Evolutionary conservation across 139 green algal species (phyloP).

Genomic region (Micractinium conductrix): DNA sequence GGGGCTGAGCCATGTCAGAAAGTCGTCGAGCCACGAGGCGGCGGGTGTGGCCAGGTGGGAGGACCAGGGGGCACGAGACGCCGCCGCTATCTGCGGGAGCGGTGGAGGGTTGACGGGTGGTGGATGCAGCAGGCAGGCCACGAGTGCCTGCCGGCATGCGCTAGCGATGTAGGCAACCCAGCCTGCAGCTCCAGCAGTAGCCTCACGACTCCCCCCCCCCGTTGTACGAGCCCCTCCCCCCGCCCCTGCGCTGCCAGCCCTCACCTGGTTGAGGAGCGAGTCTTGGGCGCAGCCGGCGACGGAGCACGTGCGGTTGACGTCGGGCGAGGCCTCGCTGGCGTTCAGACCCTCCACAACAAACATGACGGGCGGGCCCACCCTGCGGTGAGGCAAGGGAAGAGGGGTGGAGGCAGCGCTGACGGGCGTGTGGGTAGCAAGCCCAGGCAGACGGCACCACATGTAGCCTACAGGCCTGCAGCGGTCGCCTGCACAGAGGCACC

Average conservation of each 20-base stretch:
- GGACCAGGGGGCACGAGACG: conserved; percentile 42
- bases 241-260: neutral
- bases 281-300: conserved; percentile 75
- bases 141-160: too few species aligned
- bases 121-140: too few species aligned
- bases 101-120: too few species aligned
- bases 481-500: too few species aligned
- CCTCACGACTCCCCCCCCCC: conserved; percentile 37
- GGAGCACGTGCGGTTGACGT: conserved; percentile 77
- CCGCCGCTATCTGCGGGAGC: conserved; percentile 53
- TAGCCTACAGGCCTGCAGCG: neutral
- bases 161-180: neutral
- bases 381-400: neutral
- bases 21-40: conserved; percentile 95
- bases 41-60: conserved; percentile 75
- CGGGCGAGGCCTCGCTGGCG: conserved; percentile 48
- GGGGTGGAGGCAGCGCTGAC: neutral
- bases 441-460: neutral
- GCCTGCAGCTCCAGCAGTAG: neutral
- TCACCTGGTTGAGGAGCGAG: conserved; percentile 79
- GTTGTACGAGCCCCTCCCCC: conserved; percentile 31
- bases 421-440: neutral
- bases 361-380: conserved; percentile 89
- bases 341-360: conserved; percentile 85
- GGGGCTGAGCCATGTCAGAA: conserved; percentile 86